Conservation (phyloP, 1,284 basidiomycete species). For the Athelia sp. region DNA sequence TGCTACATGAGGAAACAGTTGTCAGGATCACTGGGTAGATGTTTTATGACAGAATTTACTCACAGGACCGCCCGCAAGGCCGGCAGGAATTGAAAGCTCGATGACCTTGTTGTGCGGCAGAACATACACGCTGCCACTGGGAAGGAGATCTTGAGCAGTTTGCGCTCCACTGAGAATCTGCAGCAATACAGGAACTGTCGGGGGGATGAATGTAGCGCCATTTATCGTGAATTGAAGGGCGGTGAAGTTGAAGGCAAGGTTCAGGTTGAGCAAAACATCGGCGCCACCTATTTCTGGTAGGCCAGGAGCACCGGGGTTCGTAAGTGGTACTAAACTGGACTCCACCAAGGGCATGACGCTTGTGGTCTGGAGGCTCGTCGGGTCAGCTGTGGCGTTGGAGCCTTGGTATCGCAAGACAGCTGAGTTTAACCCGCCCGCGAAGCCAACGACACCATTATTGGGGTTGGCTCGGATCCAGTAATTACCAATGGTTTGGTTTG, state of each 20-base stretch:
- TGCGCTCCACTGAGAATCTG: conserved; percentile 42
- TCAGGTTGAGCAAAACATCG: conserved; percentile 8
- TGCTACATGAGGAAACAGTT: conserved; percentile 18
- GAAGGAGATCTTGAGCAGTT: conserved; percentile 9
- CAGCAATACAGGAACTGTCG: conserved; percentile 26
- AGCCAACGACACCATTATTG: background rate
- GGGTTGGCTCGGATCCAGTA: conserved; percentile 6
- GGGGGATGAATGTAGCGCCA: conserved; percentile 21
- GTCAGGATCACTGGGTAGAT: background rate
- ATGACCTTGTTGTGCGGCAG: conserved; percentile 31
- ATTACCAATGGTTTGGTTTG: conserved; percentile 5
- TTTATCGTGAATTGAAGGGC: conserved; percentile 20
- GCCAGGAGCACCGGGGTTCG: conserved; percentile 13
- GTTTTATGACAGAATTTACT: conserved; percentile 8
- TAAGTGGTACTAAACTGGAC: conserved; percentile 12
- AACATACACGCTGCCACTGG: conserved; percentile 7
- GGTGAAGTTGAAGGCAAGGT: conserved; percentile 1
- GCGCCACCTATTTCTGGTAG: conserved; percentile 7
- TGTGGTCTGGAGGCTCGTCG: conserved; percentile 6
- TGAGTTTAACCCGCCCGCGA: conserved; percentile 4
- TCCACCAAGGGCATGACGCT: conserved; percentile 4
- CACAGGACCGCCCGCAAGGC: conserved; percentile 27
- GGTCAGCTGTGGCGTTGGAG: conserved; percentile 12
- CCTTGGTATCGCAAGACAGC: conserved; percentile 17
- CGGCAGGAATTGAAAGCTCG: conserved; percentile 32